phyloP scores from a whole-genome alignment of 1,284 basidiomycete genomes.

The Flammula alnicola region DNA sequence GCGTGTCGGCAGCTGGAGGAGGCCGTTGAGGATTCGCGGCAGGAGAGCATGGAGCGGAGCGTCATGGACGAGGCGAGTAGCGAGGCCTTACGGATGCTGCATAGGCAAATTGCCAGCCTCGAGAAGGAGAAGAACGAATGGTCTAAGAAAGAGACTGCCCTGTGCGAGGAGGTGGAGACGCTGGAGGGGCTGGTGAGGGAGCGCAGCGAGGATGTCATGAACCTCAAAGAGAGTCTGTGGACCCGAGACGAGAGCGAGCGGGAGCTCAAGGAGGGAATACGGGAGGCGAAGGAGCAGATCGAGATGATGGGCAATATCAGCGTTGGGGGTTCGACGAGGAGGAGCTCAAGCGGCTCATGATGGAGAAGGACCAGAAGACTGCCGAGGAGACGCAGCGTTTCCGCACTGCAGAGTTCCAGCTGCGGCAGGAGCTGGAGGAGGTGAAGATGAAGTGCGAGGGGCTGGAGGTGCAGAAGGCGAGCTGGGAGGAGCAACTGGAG shows the following conservation, averaged over 20 bases:
- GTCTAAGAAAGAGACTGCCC: constrained; percentile 44
- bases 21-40: constrained; percentile 67
- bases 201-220: constrained; percentile 43
- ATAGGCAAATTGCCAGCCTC: constrained; percentile 62
- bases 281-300: constrained; percentile 60
- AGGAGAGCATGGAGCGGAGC: constrained; percentile 72
- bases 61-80: constrained; percentile 80
- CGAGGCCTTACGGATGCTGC: constrained; percentile 68
- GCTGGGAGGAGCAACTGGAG: constrained; percentile 45
- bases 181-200: constrained; percentile 45
- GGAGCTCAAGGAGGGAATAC: constrained; percentile 54
- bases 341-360: constrained; percentile 43
- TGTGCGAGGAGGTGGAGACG: constrained; percentile 47
- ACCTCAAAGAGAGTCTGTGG: constrained; percentile 52
- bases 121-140: constrained; percentile 63
- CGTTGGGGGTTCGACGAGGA: constrained; percentile 46
- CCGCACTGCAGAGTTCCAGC: constrained; percentile 44
- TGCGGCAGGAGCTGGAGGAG: constrained; percentile 55
- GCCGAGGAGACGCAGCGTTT: constrained; percentile 49
- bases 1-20: constrained; percentile 67
- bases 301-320: constrained; percentile 55
- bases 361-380: constrained; percentile 40
- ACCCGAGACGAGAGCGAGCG: constrained; percentile 55
- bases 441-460: constrained; percentile 43
- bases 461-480: constrained; percentile 44